Evolutionary conservation across 306 rosid genomes (phyloP), one percentile per base, ranked within the genome.

Genomic region (Quillaja saponaria): DNA sequence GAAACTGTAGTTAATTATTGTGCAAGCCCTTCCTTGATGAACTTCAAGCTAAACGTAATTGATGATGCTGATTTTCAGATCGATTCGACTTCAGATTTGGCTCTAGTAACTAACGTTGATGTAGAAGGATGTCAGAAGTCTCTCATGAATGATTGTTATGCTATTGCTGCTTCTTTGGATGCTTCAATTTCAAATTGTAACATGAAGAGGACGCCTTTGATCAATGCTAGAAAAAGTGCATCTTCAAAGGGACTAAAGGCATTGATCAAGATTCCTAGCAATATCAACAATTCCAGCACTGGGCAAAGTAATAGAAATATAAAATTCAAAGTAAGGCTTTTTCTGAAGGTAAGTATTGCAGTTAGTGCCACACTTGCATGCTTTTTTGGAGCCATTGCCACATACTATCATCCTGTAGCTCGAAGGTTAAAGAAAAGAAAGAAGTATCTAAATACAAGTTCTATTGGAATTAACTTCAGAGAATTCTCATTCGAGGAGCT

Each of bases 391-490:
- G 76, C 63, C 3, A 37, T 63, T 63, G 75, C 71, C 49, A 61
- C 34, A 10, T 69, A 42, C 66, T 68, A 63, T 60, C 80, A 63
- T 47, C 80, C 80, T 13, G 50, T 63, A n/a, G 8, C 63, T 55
- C 57, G 21, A n/a, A 63, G 56, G 42, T 31, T 75, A 15, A 15
- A 25, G 58, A 63, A 66, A 38, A 63, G 45, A 50, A 50, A 8
- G 15, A 51, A 17, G 71, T 41, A 8, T 19, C 20, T 54, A 28
- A 41, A 34, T 41, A 56, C 71, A 62, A 68, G 20, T 0, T 48
- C 61, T 12, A 68, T 74, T 12, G 75, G 80, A 45, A 68, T 75
- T 59, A 75, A 68, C 67, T 75, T 75, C 56, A 63, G 80, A 25
- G 67, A 75, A 59, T 75, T 75, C 66, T 68, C 71, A 14, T 68